Evolutionary conservation across 1,284 basidiomycete species (phyloP).

Genomic region (Athelia psychrophila): DNA sequence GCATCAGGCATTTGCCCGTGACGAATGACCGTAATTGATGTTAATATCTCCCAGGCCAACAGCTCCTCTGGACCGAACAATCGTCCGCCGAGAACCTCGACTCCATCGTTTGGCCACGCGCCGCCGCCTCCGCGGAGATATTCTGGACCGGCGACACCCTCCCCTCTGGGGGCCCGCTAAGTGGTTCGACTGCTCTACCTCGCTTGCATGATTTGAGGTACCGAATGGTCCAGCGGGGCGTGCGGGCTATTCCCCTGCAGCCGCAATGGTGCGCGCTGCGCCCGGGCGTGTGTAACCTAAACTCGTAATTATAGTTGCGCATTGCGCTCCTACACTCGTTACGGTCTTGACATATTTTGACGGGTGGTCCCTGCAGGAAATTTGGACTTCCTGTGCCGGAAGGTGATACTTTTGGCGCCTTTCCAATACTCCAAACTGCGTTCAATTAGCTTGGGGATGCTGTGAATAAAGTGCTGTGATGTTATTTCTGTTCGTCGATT

Average conservation of each 20-base stretch:
- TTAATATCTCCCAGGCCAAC: slow-evolving; percentile 44
- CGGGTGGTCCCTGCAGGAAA: no score
- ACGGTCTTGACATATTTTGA: no score
- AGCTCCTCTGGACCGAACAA: slow-evolving; percentile 80
- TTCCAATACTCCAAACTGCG: no score
- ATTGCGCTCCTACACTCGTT: no score
- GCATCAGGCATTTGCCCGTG: slow-evolving; percentile 10
- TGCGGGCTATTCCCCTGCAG: slow-evolving; percentile 69
- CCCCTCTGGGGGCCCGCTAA: slow-evolving; percentile 32
- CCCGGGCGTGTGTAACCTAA: slow-evolving; percentile 57
- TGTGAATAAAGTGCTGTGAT: no score
- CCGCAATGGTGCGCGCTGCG: slow-evolving; percentile 81
- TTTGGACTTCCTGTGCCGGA: no score
- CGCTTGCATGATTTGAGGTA: slow-evolving; percentile 76
- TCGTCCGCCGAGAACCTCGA: slow-evolving; percentile 71
- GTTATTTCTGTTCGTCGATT: no score
- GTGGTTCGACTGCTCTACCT: slow-evolving; percentile 61
- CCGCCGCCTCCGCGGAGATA: slow-evolving; percentile 75
- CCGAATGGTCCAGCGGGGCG: slow-evolving; percentile 66
- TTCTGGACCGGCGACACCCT: slow-evolving; percentile 72
- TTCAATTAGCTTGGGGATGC: no score
- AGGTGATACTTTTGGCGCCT: no score
- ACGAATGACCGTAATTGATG: background rate
- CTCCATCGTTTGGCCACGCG: slow-evolving; percentile 74
- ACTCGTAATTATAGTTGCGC: no score